Evolutionary conservation across 495 filamentous ascomycete species (phyloP), one percentile per base, ranked within the genome.

Genomic region (Penicillium riverlandense): DNA sequence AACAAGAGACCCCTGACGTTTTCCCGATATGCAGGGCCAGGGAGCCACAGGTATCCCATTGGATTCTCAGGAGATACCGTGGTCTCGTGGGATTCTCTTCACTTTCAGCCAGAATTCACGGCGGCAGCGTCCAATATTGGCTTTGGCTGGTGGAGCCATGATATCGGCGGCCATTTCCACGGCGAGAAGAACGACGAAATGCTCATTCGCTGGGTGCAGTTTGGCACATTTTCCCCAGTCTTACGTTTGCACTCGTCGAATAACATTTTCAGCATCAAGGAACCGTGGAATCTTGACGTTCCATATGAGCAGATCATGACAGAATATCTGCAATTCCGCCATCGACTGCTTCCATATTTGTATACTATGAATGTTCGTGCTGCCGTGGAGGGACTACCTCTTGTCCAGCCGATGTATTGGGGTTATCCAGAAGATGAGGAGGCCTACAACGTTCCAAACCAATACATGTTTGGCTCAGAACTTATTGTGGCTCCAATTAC

Each of bases 71-170:
- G 78, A 1, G 78, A 82, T 45, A 73, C 70, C 0, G 45, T 72
- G 11, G 71, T 77, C 31, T 73, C 72, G 3, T 82, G 78, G 78
- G 68, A 55, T 0, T 77, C 75, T 0, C 66, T 82, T 2, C 46
- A 71, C 2, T 82, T 80, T 53, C 77, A 82, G 51, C 75, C 78
- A 22, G 78, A 82, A 45, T 82, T 81, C 53, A 82, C 78, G 0
- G 72, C 75, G 6, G 79, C 77, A 0, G 74, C 78, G 0, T 79
- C 75, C 11, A 82, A 82, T 59, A 80, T 82, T 44, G 78, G 78
- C 4, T 82, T 74, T 44, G 77, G 77, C 8, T 82, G 77, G 77
- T 82, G 78, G 78, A 78, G 74, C 41, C 76, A 82, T 51, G 78
- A 82, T 46, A 80, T 82, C 36, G 78, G 78, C 14, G 78, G 78